A percentile compares a stretch with the other conserved stretches of the same genome.
These are phyloP conservation scores for Aspergillus carlsbadensis DNA, from an alignment of 495 filamentous ascomycete genomes.

Conservation along the genomic window DNA sequence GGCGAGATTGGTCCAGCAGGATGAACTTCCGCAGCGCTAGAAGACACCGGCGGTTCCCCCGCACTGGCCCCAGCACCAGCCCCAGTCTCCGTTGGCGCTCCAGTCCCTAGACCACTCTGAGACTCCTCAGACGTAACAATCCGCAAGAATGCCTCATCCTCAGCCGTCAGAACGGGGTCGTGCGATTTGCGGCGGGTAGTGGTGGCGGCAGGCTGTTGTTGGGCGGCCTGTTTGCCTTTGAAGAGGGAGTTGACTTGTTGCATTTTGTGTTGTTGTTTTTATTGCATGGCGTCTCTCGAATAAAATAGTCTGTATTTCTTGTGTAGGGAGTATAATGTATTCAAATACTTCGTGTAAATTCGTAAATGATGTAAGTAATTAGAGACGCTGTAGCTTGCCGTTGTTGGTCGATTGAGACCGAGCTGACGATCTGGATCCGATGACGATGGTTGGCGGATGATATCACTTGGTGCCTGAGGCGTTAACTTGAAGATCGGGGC, in stretches of 20 bases:
- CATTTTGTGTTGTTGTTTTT: slow-evolving; percentile 23
- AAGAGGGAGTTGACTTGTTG: slow-evolving; percentile 47
- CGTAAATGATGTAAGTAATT: too few relatives aligned
- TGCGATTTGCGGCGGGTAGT: slow-evolving; percentile 33
- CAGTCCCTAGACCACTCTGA: background rate
- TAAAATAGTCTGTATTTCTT: too few relatives aligned
- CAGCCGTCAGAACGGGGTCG: slow-evolving; percentile 50
- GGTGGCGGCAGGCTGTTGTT: background rate
- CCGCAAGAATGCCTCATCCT: slow-evolving; percentile 57
- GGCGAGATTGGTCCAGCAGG: slow-evolving; percentile 36
- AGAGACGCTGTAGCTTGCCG: background rate
- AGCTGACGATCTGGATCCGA: background rate
- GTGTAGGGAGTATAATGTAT: too few relatives aligned
- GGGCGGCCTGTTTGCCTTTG: slow-evolving; percentile 23
- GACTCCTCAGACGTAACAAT: slow-evolving; percentile 38
- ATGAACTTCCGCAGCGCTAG: background rate
- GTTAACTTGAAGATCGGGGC: too few relatives aligned
- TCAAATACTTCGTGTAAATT: too few relatives aligned
- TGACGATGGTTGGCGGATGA: too few relatives aligned
- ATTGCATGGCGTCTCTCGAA: background rate
- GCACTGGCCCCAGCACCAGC: too few relatives aligned
- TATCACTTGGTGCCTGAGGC: background rate
- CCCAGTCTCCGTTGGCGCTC: too few relatives aligned
- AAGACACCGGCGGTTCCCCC: background rate
- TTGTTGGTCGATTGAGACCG: background rate